Percentiles rank a stretch among this genome's conserved stretches.
Conservation (phyloP, 495 filamentous ascomycete species). For the Parathielavia appendiculata region DNA sequence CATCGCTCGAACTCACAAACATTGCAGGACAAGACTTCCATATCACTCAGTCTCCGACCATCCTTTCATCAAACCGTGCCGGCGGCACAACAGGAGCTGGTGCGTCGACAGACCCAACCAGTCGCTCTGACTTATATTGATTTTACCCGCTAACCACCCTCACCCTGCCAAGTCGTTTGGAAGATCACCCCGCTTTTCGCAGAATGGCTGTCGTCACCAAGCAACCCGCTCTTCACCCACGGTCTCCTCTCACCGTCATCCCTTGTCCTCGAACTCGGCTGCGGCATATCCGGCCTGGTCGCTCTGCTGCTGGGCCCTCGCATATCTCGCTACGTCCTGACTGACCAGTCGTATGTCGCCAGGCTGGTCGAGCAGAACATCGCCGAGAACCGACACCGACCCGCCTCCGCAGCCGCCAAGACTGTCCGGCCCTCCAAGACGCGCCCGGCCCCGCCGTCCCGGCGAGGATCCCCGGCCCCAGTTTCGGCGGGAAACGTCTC, state of each 20-base stretch:
- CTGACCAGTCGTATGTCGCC: constrained; percentile 82
- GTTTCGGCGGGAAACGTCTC: not conserved
- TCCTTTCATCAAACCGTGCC: constrained; percentile 69
- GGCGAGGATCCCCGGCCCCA: not conserved
- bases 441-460: not conserved
- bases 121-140: not conserved
- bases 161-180: constrained; percentile 61
- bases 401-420: not conserved
- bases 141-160: not conserved
- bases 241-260: constrained; percentile 52
- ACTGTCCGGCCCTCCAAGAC: not conserved
- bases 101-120: constrained; percentile 32
- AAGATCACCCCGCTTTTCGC: constrained; percentile 85
- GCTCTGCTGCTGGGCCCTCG: constrained; percentile 58
- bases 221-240: constrained; percentile 59
- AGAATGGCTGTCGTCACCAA: constrained; percentile 64
- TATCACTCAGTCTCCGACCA: constrained; percentile 78
- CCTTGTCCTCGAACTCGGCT: constrained; percentile 74
- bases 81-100: constrained; percentile 90
- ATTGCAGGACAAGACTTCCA: constrained; percentile 65
- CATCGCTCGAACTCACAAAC: constrained; percentile 56
- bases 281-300: constrained; percentile 75
- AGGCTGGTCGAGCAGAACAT: constrained; percentile 72
- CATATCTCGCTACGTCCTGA: constrained; percentile 66
- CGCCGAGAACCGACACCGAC: constrained; percentile 39